phyloP scores from a whole-genome alignment of 176 grass and related monocot genomes.

The Rhynchospora pubera region DNA sequence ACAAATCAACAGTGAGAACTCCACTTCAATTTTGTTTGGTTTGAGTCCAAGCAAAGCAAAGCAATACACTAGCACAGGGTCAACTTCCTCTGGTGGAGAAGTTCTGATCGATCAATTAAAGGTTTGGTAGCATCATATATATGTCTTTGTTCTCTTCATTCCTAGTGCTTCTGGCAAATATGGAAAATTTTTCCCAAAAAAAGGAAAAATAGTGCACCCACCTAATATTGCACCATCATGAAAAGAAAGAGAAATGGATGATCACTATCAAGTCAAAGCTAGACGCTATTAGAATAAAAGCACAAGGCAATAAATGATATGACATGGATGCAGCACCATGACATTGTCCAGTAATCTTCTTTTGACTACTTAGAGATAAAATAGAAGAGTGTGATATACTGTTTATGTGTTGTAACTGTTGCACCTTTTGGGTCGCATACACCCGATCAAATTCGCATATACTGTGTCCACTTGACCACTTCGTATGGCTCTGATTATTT shows the following conservation, averaged over 20 bases:
- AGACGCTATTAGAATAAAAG: background rate
- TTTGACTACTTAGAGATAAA: slow-evolving; percentile 7
- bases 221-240: slow-evolving; percentile 1
- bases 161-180: slow-evolving; percentile 4
- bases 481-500: slow-evolving; percentile 6
- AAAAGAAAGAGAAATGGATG: background rate
- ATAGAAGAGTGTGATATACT: background rate
- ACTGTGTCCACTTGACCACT: slow-evolving; percentile 8
- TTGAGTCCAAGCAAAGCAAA: background rate
- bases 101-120: background rate
- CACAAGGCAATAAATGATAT: slow-evolving; percentile 1
- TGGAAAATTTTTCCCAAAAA: background rate
- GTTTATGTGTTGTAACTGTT: slow-evolving; percentile 7
- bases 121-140: background rate
- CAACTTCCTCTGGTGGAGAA: background rate
- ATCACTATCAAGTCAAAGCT: slow-evolving; percentile 8
- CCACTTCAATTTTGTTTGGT: background rate
- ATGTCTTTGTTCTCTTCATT: background rate
- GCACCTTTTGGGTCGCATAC: background rate
- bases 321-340: slow-evolving; percentile 4
- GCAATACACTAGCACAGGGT: background rate
- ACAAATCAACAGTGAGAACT: background rate
- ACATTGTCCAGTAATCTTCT: slow-evolving; percentile 8
- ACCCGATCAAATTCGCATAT: background rate
- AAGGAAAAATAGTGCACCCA: background rate